A percentile compares a stretch with the other conserved stretches of the same genome.
Conservation (phyloP, 2,329 filamentous ascomycete species). For the Kalmusia sp. region DNA sequence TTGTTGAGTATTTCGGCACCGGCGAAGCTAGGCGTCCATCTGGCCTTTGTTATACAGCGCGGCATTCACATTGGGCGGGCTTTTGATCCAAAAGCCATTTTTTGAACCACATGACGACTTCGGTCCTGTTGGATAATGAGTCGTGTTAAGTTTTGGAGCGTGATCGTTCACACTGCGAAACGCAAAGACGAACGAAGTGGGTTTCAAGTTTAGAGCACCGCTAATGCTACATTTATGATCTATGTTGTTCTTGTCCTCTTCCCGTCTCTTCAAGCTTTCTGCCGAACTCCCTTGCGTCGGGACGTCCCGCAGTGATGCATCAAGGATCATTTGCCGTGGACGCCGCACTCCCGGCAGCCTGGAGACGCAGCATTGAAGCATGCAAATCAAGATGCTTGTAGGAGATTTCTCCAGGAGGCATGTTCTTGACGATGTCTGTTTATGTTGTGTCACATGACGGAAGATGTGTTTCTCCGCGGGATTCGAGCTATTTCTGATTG, state of each 20-base stretch:
- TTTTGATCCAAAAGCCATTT: constrained; percentile 18
- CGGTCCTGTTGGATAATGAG: constrained; percentile 1
- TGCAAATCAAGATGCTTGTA: neutral
- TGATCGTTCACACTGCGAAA: neutral
- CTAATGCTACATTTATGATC: neutral
- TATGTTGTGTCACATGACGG: neutral
- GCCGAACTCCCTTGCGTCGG: neutral
- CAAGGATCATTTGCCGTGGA: neutral
- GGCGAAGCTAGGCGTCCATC: constrained; percentile 22
- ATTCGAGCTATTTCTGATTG: constrained; percentile 12
- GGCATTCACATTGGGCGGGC: constrained; percentile 11
- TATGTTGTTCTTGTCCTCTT: neutral
- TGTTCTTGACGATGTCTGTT: neutral
- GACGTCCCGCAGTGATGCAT: constrained; percentile 1
- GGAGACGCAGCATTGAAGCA: neutral
- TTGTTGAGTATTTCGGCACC: constrained; percentile 11
- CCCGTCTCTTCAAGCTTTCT: neutral
- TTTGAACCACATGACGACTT: neutral
- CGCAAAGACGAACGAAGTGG: neutral
- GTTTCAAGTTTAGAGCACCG: neutral
- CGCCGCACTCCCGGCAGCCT: neutral
- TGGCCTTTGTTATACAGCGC: constrained; percentile 10
- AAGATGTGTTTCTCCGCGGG: constrained; percentile 21
- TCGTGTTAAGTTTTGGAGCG: neutral
- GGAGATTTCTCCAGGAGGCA: neutral